Conservation (phyloP, 176 grass and related monocot species). For the Oryza coarctata region DNA sequence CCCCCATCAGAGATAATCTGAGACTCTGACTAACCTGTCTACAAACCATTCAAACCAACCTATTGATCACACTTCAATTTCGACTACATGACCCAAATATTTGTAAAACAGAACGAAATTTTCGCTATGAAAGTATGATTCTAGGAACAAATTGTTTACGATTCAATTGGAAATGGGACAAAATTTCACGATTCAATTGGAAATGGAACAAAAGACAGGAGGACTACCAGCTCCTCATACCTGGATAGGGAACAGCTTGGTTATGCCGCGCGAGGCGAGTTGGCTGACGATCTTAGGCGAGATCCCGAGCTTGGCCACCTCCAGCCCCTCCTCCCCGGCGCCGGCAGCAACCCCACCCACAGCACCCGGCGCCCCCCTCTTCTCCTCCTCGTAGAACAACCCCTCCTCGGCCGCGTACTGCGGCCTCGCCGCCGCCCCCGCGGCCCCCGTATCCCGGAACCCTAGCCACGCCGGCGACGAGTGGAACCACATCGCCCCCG, state of each 20-base stretch:
- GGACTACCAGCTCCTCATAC: constrained; percentile 15
- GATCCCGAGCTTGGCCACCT: constrained; percentile 88
- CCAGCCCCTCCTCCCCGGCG: constrained; percentile 56
- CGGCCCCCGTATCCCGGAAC: constrained; percentile 46
- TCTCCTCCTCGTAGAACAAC: constrained; percentile 36
- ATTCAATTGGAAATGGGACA: not conserved
- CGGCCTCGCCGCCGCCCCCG: constrained; percentile 33
- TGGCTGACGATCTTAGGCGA: constrained; percentile 63
- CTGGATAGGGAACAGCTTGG: constrained; percentile 98
- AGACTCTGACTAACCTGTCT: not conserved
- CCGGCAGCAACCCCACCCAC: not conserved
- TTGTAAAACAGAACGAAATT: not conserved
- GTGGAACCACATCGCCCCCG: constrained; percentile 45
- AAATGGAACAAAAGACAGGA: not conserved
- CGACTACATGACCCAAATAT: not conserved
- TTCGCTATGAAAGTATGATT: not conserved
- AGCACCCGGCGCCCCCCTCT: not conserved
- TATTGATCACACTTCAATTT: not conserved
- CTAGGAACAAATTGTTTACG: not conserved
- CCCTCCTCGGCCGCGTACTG: constrained; percentile 64
- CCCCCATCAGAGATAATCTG: not conserved
- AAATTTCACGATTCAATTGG: not conserved
- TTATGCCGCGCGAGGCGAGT: constrained; percentile 67
- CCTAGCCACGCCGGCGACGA: constrained; percentile 45
- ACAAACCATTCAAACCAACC: not conserved